phyloP scores from a whole-genome alignment of 495 filamentous ascomycete genomes.

The Hapsidospora chrysogenum region DNA sequence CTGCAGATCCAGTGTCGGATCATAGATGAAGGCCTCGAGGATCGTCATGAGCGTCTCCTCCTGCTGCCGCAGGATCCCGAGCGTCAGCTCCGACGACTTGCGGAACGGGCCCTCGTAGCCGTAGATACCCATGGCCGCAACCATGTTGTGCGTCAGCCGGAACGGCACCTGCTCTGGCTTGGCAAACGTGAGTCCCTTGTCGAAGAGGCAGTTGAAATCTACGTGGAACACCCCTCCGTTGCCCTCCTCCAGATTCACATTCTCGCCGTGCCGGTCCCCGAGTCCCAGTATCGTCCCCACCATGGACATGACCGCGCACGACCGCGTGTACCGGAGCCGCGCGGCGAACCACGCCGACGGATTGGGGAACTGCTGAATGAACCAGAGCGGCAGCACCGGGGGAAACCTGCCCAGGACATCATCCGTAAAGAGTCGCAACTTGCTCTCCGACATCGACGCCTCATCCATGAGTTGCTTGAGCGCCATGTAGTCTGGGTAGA shows the following conservation, averaged over 20 bases:
- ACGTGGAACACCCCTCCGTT: slow-evolving; percentile 93
- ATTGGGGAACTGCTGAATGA: slow-evolving; percentile 84
- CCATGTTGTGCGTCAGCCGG: slow-evolving; percentile 95
- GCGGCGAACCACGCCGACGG: slow-evolving; percentile 84
- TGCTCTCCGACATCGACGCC: slow-evolving; percentile 19
- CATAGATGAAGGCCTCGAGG: slow-evolving; percentile 88
- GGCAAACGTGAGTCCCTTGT: slow-evolving; percentile 92
- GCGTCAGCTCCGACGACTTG: slow-evolving; percentile 73
- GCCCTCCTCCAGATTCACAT: slow-evolving; percentile 86
- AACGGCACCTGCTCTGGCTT: slow-evolving; percentile 96
- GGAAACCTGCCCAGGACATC: slow-evolving; percentile 52
- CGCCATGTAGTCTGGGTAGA: slow-evolving; percentile 32
- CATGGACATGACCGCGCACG: slow-evolving; percentile 95
- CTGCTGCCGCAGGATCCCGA: slow-evolving; percentile 70
- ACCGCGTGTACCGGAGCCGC: slow-evolving; percentile 78
- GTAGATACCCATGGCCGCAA: slow-evolving; percentile 86
- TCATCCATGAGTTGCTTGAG: slow-evolving; percentile 31
- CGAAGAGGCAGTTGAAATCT: slow-evolving; percentile 99
- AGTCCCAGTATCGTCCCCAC: slow-evolving; percentile 87
- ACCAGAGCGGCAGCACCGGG: slow-evolving; percentile 82
- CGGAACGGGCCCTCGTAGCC: slow-evolving; percentile 88
- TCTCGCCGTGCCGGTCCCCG: slow-evolving; percentile 96
- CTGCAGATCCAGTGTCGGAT: slow-evolving; percentile 89
- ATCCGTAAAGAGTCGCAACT: slow-evolving; percentile 51
- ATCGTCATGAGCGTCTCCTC: slow-evolving; percentile 95